Percentiles rank a stretch among this genome's conserved stretches.
Evolutionary conservation across 345 rosid species (phyloP).

Genomic region (Erucastrum elatum): DNA sequence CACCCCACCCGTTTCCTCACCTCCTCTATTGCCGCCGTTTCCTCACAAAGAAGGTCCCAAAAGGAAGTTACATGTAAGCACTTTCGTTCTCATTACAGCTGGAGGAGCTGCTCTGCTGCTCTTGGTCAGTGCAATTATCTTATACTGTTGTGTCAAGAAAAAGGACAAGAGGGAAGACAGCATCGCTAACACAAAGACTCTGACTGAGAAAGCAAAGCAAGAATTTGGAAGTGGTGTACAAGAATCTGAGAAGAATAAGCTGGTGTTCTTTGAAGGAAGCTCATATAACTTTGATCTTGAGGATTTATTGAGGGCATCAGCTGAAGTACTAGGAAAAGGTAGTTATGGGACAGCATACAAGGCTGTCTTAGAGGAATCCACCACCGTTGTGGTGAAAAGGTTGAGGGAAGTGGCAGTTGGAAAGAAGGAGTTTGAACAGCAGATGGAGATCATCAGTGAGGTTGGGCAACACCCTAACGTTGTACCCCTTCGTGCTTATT

Average conservation of each 20-base stretch:
- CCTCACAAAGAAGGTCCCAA: slow-evolving; percentile 49
- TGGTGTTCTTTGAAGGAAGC: slow-evolving; percentile 83
- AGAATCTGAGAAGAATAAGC: slow-evolving; percentile 75
- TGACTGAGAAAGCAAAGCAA: slow-evolving; percentile 67
- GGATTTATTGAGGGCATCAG: slow-evolving; percentile 86
- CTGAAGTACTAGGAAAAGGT: slow-evolving; percentile 92
- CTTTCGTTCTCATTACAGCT: slow-evolving; percentile 61
- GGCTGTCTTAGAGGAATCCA: slow-evolving; percentile 80
- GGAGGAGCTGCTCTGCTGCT: slow-evolving; percentile 57
- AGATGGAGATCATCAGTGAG: slow-evolving; percentile 78
- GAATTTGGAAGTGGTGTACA: slow-evolving; percentile 81
- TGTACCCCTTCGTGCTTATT: slow-evolving; percentile 77
- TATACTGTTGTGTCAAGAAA: slow-evolving; percentile 66
- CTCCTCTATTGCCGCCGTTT: slow-evolving; percentile 45
- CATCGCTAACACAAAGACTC: slow-evolving; percentile 52
- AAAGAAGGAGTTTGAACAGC: slow-evolving; percentile 87
- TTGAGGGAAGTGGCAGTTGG: slow-evolving; percentile 76
- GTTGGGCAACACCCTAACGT: slow-evolving; percentile 69
- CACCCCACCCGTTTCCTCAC: slow-evolving; percentile 48
- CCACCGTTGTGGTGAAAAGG: slow-evolving; percentile 83
- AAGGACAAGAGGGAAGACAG: slow-evolving; percentile 51
- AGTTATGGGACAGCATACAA: slow-evolving; percentile 84
- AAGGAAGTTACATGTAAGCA: slow-evolving; percentile 54
- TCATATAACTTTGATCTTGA: slow-evolving; percentile 78
- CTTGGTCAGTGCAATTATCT: slow-evolving; percentile 39